Evolutionary conservation across 176 grass and related monocot species (phyloP).

Genomic region (Triticum aestivum): IWGSC_CS_RefSeq_v2.1 NC_057808.1:482704141-482704640

Average conservation of each 20-base stretch:
- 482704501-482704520: neutral
- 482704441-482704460: neutral
- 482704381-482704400: neutral
- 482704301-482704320: neutral
- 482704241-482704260: conserved; percentile 71
- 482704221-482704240: conserved; percentile 77
- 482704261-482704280: conserved; percentile 85
- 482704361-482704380: neutral
- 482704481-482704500: neutral
- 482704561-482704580: neutral
- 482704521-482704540: neutral
- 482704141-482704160: neutral
- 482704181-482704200: conserved; percentile 64
- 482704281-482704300: conserved; percentile 1
- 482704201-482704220: conserved; percentile 93
- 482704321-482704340: neutral
- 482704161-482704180: neutral
- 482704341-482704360: neutral
- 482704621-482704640: neutral
- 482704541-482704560: neutral
- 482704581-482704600: neutral
- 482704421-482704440: neutral
- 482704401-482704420: neutral
- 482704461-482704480: neutral
- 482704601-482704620: neutral